Base-by-base conservation (phyloP, 768 basidiomycete species). In the Trametes gibbosa region DNA sequence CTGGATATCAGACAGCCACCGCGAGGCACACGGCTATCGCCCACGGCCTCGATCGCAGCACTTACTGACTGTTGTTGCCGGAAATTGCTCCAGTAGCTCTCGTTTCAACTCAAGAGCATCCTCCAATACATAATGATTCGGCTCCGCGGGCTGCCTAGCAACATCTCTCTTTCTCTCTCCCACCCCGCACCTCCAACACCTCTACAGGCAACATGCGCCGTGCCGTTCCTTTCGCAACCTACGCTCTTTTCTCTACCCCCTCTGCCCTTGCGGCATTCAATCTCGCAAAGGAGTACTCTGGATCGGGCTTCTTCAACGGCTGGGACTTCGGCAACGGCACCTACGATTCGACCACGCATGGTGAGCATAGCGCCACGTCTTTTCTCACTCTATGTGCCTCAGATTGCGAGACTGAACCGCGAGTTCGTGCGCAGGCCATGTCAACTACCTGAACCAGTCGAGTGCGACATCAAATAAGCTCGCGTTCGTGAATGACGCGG, bases 371-470 rank as follows among this genome's bases (percentile, higher is more conserved):
- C 29, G 29, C 10, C 29, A 10, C 10, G 29, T 32, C n/a, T n/a
- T n/a, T n/a, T n/a, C n/a, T 19, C 17, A 10, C 17, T 43, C 23
- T 9, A n/a, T 34, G 16, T 37, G 34, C 29, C n/a, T n/a, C 35
- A 25, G 14, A n/a, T 21, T 42, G 10, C 29, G 29, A 32, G 5
- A 32, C 32, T 34, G 7, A 19, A 10, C 35, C 34, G n/a, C 32
- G 19, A 42, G 13, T 85, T 77, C 71, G 72, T 80, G 72, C 79
- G 1, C 63, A 86, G 87, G 87, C 41, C 85, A 88, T 63, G 85
- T 84, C 17, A 80, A 79, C 35, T 89, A 78, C 74, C 75, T 85
- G 10, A 77, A 77, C 62, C 69, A 75, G 58, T 69, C 74, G 8
- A 73, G 75, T 34, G 85, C 84, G 1, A 70, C 72, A 9, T 69